A percentile compares a stretch with the other conserved stretches of the same genome.
These are phyloP conservation scores for Tripterygium wilfordii DNA, from an alignment of 177 flowering plant species.

Conservation along the genomic window DNA sequence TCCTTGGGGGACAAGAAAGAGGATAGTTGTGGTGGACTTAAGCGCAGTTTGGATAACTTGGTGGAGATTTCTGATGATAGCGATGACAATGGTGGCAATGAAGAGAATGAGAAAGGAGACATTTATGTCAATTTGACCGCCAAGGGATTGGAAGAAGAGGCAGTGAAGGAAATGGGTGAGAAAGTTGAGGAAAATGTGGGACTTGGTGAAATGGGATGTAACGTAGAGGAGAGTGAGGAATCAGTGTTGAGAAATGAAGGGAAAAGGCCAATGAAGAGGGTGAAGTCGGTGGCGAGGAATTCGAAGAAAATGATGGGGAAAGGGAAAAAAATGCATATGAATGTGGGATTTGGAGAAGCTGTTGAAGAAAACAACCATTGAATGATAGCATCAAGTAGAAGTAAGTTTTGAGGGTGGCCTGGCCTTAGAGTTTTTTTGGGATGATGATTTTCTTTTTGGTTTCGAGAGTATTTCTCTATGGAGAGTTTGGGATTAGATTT, in stretches of 20 bases:
- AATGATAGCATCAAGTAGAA: neutral
- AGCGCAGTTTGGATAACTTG: neutral
- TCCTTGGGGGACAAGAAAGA: neutral
- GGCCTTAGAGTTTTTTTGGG: constrained; percentile 15
- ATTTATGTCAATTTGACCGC: too few species aligned
- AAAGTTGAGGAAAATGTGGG: neutral
- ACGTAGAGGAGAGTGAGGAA: neutral
- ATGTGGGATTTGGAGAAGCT: neutral
- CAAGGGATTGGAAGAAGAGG: too few species aligned
- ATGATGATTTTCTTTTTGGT: constrained; percentile 15
- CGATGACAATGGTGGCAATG: neutral
- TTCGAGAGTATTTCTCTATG: too few species aligned
- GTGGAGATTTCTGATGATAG: constrained; percentile 15
- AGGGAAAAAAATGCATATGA: neutral
- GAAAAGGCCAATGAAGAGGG: constrained; percentile 1
- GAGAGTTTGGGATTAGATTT: too few species aligned
- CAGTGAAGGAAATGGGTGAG: neutral
- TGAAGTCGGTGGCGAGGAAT: constrained; percentile 17
- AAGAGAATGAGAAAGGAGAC: neutral
- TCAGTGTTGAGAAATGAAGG: neutral
- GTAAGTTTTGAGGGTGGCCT: constrained; percentile 4
- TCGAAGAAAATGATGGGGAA: constrained; percentile 19
- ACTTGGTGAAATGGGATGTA: neutral
- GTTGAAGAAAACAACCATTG: neutral
- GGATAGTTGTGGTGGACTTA: neutral